Evolutionary conservation across 257 asterid species (phyloP), one percentile per base, ranked within the genome.

Genomic region (Verbena officinalis): DNA sequence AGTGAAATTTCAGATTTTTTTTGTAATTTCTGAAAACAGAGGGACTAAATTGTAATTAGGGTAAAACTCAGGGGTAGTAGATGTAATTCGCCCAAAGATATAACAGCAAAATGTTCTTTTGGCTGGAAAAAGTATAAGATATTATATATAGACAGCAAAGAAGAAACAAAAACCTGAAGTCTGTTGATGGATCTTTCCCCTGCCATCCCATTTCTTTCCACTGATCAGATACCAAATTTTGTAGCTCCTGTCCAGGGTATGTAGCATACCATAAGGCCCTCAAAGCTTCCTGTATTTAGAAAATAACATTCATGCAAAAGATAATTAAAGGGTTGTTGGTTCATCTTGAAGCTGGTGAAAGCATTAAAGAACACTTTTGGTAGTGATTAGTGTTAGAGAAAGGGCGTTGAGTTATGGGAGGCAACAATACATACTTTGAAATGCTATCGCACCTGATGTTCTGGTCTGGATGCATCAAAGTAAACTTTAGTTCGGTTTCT

Each of bases 141-240:
- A 15, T 51, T 7, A 27, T 27, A 5, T 27, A 68, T 8, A 34
- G 23, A 49, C 36, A 12, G 14, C 1, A 31, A 48, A 16, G 12
- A 31, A 20, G 24, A 46, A 36, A 65, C 22, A 42, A 36, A 24
- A 56, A 90, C 97, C 95, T 86, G 76, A 91, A 91, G 77, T 91
- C 98, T 2, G 95, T 91, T 2, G 98, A 88, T 10, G 97, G 97
- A 78, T 91, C 96, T 78, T 87, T 88, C 36, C 97, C 97, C 71
- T 91, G 97, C 97, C 97, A 91, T 61, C 98, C 98, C 98, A 91
- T 91, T 68, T 91, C 82, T 73, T 91, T 91, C 98, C 98, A 88
- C 72, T 84, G 94, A 59, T 88, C 95, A 65, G 96, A 91, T 73
- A 88, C 75, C 81, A 91, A 81, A 81, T 85, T 72, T 12, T 71